phyloP scores from a whole-genome alignment of 2,329 filamentous ascomycete genomes.

The Fusarium haematococcum region DNA sequence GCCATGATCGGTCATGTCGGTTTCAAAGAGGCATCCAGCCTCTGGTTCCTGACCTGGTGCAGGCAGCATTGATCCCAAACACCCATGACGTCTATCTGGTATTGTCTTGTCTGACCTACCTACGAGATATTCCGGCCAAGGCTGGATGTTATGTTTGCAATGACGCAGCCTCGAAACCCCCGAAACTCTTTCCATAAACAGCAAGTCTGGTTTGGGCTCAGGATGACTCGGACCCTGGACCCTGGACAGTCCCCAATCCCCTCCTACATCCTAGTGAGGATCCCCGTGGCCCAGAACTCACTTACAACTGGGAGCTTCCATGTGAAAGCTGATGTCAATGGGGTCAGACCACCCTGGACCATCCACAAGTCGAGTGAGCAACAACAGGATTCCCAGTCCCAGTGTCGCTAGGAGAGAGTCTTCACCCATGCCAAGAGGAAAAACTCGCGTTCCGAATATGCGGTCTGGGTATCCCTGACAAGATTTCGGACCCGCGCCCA shows the following conservation, averaged over 20 bases:
- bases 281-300: slow-evolving; percentile 29
- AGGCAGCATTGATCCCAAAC: slow-evolving; percentile 20
- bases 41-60: slow-evolving; percentile 16
- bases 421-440: slow-evolving; percentile 26
- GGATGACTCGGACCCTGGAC: slow-evolving; percentile 24
- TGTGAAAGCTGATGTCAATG: slow-evolving; percentile 22
- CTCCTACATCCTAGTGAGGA: slow-evolving; percentile 25
- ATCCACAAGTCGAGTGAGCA: slow-evolving; percentile 9
- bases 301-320: slow-evolving; percentile 18
- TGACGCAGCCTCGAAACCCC: slow-evolving; percentile 32
- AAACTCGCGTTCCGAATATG: slow-evolving; percentile 38
- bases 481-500: slow-evolving; percentile 25
- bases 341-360: slow-evolving; percentile 19
- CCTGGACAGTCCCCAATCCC: slow-evolving; percentile 23
- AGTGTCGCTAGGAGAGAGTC: slow-evolving; percentile 21
- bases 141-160: slow-evolving; percentile 4
- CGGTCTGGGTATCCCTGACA: slow-evolving; percentile 43
- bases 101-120: slow-evolving; percentile 9
- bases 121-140: slow-evolving; percentile 22
- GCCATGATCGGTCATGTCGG: slow-evolving; percentile 22
- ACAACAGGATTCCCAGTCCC: slow-evolving; percentile 6
- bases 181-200: slow-evolving; percentile 27
- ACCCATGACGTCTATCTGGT: slow-evolving; percentile 19
- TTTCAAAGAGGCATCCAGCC: slow-evolving; percentile 29
- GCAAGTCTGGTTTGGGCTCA: slow-evolving; percentile 19